Evolutionary conservation across 2,329 filamentous ascomycete genomes (phyloP).

Genomic region (Xylariaceae sp.): DNA sequence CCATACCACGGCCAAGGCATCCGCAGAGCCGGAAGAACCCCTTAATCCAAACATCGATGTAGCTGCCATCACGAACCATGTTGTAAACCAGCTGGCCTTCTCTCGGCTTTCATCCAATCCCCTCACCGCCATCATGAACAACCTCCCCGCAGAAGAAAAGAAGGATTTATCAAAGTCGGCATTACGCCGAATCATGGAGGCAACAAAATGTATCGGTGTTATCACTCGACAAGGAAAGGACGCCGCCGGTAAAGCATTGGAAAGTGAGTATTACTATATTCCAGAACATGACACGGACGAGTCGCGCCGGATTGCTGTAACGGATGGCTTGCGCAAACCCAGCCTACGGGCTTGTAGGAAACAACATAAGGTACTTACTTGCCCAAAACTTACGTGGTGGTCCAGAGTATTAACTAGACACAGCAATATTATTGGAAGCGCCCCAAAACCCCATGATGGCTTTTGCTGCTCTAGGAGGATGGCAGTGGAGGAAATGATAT

Average conservation of each 20-base stretch:
- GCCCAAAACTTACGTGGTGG: conserved; percentile 18
- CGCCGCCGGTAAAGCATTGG: conserved; percentile 88
- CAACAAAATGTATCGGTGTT: conserved; percentile 81
- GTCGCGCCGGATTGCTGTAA: conserved; percentile 79
- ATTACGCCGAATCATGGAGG: conserved; percentile 75
- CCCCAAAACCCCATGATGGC: conserved; percentile 62
- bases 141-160: conserved; percentile 75
- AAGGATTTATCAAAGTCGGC: conserved; percentile 65
- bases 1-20: conserved; percentile 32
- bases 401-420: conserved; percentile 31
- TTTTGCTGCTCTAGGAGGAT: neutral
- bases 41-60: conserved; percentile 45
- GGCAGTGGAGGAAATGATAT: neutral
- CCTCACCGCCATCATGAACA: conserved; percentile 84
- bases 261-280: conserved; percentile 97
- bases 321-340: conserved; percentile 85
- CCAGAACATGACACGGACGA: conserved; percentile 85
- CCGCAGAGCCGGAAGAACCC: conserved; percentile 40
- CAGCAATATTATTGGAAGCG: conserved; percentile 76
- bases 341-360: conserved; percentile 90
- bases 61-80: conserved; percentile 75
- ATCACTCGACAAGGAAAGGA: conserved; percentile 93
- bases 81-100: conserved; percentile 94
- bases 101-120: conserved; percentile 92
- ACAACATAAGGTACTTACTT: conserved; percentile 88